phyloP scores from a whole-genome alignment of 768 basidiomycete species.

The Suillus subluteus region DNA sequence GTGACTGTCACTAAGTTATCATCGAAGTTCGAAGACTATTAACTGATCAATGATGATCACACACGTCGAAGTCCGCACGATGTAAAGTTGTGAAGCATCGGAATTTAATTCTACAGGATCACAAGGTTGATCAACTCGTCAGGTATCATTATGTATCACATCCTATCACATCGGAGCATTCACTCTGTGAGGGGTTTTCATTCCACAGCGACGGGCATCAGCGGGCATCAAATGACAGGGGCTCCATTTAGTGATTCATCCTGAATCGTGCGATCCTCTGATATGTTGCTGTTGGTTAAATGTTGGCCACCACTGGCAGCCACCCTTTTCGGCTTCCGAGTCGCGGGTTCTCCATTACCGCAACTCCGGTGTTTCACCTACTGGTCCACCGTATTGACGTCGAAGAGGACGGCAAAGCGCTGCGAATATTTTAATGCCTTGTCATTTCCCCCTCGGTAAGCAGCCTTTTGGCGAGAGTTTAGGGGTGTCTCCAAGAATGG shows the following conservation, averaged over 20 bases:
- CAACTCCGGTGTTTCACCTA: not conserved
- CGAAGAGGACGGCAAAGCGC: not conserved
- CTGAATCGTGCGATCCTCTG: not conserved
- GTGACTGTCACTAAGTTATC: not conserved
- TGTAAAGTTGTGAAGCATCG: not conserved
- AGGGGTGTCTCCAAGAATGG: not conserved
- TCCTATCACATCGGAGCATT: not conserved
- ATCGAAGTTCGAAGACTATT: not conserved
- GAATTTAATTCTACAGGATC: not conserved
- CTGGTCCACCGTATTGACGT: not conserved
- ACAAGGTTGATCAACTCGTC: not conserved
- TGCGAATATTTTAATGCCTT: not conserved
- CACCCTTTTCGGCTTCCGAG: not conserved
- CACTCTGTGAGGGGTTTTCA: not conserved
- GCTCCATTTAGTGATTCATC: not conserved
- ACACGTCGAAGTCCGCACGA: not conserved
- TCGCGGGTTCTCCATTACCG: not conserved
- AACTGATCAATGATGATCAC: not conserved
- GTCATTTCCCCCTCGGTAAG: not conserved
- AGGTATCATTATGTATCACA: not conserved
- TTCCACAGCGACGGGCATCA: not conserved
- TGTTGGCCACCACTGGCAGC: not conserved
- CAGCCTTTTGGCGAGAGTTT: not conserved
- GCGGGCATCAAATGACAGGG: not conserved
- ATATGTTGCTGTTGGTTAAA: not conserved